Conservation (phyloP, 2,329 filamentous ascomycete genomes). For the Venturia asperata region DNA sequence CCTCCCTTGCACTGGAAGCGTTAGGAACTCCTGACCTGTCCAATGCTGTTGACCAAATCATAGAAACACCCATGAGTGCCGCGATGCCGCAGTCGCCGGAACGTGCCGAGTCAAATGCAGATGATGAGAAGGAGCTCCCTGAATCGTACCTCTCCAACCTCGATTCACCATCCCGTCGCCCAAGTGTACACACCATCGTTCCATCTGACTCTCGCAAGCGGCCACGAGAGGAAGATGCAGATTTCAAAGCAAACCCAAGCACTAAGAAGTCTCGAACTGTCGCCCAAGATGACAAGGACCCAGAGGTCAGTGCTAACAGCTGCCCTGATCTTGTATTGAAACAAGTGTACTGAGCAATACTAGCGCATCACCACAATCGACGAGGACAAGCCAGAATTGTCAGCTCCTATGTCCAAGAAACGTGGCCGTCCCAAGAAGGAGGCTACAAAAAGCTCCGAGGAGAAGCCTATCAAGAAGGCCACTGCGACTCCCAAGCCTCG, state of each 20-base stretch:
- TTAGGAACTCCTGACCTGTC: background rate
- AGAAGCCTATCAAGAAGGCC: background rate
- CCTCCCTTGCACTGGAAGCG: background rate
- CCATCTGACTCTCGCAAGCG: background rate
- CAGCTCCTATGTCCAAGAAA: background rate
- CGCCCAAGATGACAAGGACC: background rate
- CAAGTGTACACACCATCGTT: background rate
- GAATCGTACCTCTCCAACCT: background rate
- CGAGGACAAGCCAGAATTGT: background rate
- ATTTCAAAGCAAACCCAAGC: background rate
- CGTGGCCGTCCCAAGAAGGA: background rate
- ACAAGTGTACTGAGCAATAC: background rate
- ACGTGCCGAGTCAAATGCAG: background rate
- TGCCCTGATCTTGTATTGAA: background rate
- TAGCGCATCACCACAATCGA: background rate
- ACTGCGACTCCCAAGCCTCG: background rate
- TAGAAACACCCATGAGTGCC: background rate
- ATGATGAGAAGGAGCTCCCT: background rate
- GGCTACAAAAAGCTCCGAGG: background rate
- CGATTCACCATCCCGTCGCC: background rate
- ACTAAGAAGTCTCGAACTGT: background rate
- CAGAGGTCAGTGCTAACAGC: background rate
- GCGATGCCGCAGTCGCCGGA: background rate
- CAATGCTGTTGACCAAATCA: background rate
- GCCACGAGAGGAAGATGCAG: background rate